Evolutionary conservation across 495 filamentous ascomycete species (phyloP), one percentile per base, ranked within the genome.

Genomic region (Recurvomyces mirabilis): DNA sequence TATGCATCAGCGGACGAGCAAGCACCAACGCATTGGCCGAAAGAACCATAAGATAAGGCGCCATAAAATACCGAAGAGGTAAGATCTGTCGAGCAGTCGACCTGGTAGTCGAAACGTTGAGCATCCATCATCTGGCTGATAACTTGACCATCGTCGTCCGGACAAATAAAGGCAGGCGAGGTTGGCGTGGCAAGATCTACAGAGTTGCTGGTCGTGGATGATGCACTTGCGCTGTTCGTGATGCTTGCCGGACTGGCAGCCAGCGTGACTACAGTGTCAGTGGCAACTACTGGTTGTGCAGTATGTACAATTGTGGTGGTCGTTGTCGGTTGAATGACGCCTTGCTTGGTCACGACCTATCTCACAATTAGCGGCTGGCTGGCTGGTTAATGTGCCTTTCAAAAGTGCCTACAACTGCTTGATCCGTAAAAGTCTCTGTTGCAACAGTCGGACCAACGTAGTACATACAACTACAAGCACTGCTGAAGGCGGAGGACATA

Each of bases 31-130:
- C 49, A 52, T 17, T 47, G 24, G 14, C 19, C 24, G 25, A 52
- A 38, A 14, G 19, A 43, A 14, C n/a, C 20, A 32, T 47, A 47
- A 22, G 19, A 20, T 1, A 52, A 15, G 4, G 31, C 38, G 24
- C 34, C 47, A 33, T 47, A 47, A 17, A 47, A 41, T 11, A 30
- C 38, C 18, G 37, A 12, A 13, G 38, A 37, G 4, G 31, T 38
- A 12, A 52, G 38, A 12, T 57, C 43, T 14, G 47, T 56, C 29
- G 49, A 34, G 42, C 57, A 62, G 5, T 41, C 19, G 26, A 60
- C 35, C 7, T 35, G 11, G 28, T 52, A 60, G 17, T 59, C 54
- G 30, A 51, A 57, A 17, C 42, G 42, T 36, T 50, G 30, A 14
- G 47, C 32, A 19, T 43, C 47, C 25, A 57, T 23, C 20, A 57